Conservation (phyloP, 169 alveolate species). For the Cardiosporidium cionae region DNA sequence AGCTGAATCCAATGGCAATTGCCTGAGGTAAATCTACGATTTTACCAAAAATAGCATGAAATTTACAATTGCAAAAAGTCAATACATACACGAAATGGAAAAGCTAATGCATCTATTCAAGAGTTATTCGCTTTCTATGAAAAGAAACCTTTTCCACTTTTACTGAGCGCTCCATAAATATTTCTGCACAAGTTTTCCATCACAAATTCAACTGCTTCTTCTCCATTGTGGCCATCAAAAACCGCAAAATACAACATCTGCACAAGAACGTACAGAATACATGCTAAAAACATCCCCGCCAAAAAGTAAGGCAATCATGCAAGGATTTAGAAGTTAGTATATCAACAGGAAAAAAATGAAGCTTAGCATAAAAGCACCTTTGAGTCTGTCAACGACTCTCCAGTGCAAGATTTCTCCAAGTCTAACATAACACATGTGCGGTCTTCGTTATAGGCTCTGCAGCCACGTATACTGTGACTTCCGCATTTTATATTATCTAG, state of each 20-base stretch:
- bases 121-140: neutral
- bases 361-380: too few relatives aligned
- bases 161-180: constrained; percentile 18
- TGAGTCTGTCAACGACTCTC: too few relatives aligned
- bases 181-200: constrained; percentile 42
- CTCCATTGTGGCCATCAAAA: constrained; percentile 63
- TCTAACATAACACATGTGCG: constrained; percentile 1
- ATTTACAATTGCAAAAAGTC: too few relatives aligned
- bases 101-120: neutral
- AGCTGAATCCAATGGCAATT: too few relatives aligned
- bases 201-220: constrained; percentile 47
- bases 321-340: neutral
- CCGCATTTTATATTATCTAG: constrained; percentile 7
- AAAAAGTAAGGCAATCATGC: neutral
- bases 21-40: too few relatives aligned
- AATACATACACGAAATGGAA: too few relatives aligned
- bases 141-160: too few relatives aligned
- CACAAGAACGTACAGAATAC: neutral
- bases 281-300: neutral
- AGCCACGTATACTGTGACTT: constrained; percentile 12
- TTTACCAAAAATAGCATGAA: too few relatives aligned
- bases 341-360: too few relatives aligned
- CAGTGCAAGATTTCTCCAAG: too few relatives aligned
- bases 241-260: constrained; percentile 46
- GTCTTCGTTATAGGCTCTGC: constrained; percentile 19